Evolutionary conservation across 345 rosid species (phyloP).

Genomic region (Capsella bursapastoris): DNA sequence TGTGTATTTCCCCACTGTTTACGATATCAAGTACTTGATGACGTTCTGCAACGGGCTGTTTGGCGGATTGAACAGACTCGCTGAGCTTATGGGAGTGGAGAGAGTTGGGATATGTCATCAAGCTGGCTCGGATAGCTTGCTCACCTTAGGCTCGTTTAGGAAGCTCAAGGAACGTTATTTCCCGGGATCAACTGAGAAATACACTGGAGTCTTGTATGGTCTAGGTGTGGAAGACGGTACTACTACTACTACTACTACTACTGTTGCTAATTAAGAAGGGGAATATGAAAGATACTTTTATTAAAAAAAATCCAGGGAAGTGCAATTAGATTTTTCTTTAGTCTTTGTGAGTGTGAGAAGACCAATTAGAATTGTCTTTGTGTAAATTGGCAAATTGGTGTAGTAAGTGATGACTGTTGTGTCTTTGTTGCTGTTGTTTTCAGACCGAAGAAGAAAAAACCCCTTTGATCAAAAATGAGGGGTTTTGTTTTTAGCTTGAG

Average conservation of each 20-base stretch:
- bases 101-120: slow-evolving; percentile 83
- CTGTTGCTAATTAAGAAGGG: slow-evolving; percentile 48
- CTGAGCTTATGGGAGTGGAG: slow-evolving; percentile 86
- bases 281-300: slow-evolving; percentile 22
- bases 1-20: slow-evolving; percentile 70
- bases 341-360: slow-evolving; percentile 61
- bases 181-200: slow-evolving; percentile 68
- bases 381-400: slow-evolving; percentile 70
- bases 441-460: slow-evolving; percentile 54
- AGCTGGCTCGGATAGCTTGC: slow-evolving; percentile 94
- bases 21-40: slow-evolving; percentile 92
- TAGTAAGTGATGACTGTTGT: slow-evolving; percentile 62
- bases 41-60: slow-evolving; percentile 84
- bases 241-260: slow-evolving; percentile 26
- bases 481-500: slow-evolving; percentile 57
- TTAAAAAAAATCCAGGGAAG: not conserved
- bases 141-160: slow-evolving; percentile 80
- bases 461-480: slow-evolving; percentile 47
- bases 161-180: slow-evolving; percentile 84
- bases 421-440: slow-evolving; percentile 46
- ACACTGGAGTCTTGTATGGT: slow-evolving; percentile 87
- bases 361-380: slow-evolving; percentile 50
- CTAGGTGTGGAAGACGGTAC: slow-evolving; percentile 83
- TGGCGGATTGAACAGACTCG: slow-evolving; percentile 91
- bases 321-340: slow-evolving; percentile 57